These are phyloP conservation scores for Digitaria exilis DNA, from an alignment of 202 grass and related monocot genomes.

Conservation along the genomic window DNA sequence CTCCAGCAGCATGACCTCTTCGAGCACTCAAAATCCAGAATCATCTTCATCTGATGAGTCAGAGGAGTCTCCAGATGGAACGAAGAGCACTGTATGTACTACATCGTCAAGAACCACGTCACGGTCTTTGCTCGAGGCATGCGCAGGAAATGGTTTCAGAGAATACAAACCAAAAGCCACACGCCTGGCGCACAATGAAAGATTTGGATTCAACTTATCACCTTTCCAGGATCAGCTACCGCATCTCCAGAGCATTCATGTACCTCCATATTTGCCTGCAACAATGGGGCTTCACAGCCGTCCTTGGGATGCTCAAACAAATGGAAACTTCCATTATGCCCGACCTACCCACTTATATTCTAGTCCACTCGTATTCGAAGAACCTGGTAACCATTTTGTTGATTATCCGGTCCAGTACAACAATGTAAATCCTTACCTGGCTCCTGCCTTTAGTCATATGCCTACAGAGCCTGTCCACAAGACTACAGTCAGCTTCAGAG, in stretches of 20 bases:
- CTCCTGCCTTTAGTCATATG: constrained; percentile 55
- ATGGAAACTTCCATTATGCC: constrained; percentile 65
- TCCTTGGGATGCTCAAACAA: constrained; percentile 61
- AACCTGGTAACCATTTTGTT: constrained; percentile 52
- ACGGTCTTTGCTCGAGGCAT: constrained; percentile 54
- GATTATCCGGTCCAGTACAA: constrained; percentile 58
- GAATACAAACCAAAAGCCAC: constrained; percentile 52
- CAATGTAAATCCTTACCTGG: constrained; percentile 54
- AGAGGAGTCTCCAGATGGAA: constrained; percentile 72
- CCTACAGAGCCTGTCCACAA: constrained; percentile 50
- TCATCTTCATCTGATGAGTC: constrained; percentile 88
- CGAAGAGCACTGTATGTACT: constrained; percentile 42
- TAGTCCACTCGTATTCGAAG: constrained; percentile 48
- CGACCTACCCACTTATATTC: constrained; percentile 52
- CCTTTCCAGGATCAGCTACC: constrained; percentile 39
- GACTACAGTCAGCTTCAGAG: constrained; percentile 32
- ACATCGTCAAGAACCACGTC: constrained; percentile 49
- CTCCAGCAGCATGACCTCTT: constrained; percentile 69
- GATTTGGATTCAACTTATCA: constrained; percentile 34
- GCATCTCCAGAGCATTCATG: constrained; percentile 55
- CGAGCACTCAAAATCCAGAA: constrained; percentile 64
- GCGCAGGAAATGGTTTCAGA: constrained; percentile 58
- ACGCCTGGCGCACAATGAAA: constrained; percentile 32
- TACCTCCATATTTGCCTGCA: constrained; percentile 47
- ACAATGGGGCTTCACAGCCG: constrained; percentile 55